Base-by-base conservation (phyloP, 2,329 filamentous ascomycete genomes). In the Pseudogymnoascus sp. region DNA sequence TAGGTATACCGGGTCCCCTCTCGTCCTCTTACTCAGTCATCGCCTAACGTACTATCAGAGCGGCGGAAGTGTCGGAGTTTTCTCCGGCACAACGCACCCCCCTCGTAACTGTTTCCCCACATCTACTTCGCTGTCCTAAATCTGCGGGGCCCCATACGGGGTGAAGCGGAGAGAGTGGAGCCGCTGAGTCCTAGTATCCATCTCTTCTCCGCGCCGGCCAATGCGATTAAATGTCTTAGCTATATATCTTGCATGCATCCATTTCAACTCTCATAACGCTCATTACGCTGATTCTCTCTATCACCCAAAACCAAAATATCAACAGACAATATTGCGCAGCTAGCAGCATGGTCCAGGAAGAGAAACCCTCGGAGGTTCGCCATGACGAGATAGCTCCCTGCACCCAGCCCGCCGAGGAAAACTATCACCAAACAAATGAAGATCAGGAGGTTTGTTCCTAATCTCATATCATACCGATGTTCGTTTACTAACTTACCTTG, bases 341-440 rank as follows among this genome's bases (percentile, higher is more conserved):
- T 18, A 21, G 18, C 40, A 42, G 16, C 60, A 56, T 62, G 61
- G 37, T 18, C 21, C 60, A 50, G n/a, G 21, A 61, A 14, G 60
- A 50, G 18, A 23, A 61, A 28, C 6, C 37, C 37, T 23, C 60
- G 2, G 38, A 14, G 12, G 60, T 61, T 25, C 21, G 34, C 18
- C 60, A 61, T 61, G 60, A 44, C 8, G 59, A 61, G 31, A 61
- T 61, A 46, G 31, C 21, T 34, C 60, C 37, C 23, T 36, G 10
- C n/a, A 31, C 34, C 38, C 56, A 38, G 18, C 34, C 38, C 18
- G 38, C 4, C 18, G 56, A 21, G 38, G 56, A 38, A 38, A 60
- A 36, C n/a, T 31, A 21, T 60, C 56, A 16, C 28, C 16, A 60
- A 38, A 38, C 18, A 14, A 38, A 23, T 10, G 28, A 38, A 38